A percentile compares a stretch with the other conserved stretches of the same genome.
phyloP scores from a whole-genome alignment of 768 basidiomycete genomes.

The Leccinum subgranulosum region DNA sequence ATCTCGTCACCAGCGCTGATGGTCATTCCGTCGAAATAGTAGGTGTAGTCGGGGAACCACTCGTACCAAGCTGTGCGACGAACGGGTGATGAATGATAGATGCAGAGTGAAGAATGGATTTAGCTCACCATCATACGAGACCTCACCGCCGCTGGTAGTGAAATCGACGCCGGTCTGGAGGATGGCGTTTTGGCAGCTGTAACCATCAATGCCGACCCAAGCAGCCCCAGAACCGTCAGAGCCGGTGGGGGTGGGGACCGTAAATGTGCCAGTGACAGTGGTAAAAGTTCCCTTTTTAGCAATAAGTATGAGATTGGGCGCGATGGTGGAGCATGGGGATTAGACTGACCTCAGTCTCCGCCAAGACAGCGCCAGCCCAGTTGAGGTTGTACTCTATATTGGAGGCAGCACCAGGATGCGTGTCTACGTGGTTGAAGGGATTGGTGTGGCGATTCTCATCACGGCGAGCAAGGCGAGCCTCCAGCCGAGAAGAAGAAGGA shows the following conservation, averaged over 20 bases:
- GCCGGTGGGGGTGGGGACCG: neutral
- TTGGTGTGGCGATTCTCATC: constrained; percentile 9
- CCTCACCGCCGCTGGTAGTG: neutral
- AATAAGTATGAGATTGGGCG: neutral
- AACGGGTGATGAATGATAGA: neutral
- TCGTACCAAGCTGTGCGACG: neutral
- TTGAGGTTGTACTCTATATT: constrained; percentile 15
- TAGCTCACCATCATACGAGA: neutral
- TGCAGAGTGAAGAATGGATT: neutral
- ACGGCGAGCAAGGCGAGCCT: constrained; percentile 14
- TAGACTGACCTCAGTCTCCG: too few relatives aligned
- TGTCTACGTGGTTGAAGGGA: neutral
- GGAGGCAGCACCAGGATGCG: neutral
- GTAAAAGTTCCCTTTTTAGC: neutral
- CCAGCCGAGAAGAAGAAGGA: constrained; percentile 10
- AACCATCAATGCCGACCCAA: neutral
- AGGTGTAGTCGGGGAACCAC: neutral
- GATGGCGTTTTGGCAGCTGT: neutral
- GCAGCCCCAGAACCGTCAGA: neutral
- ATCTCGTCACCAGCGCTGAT: neutral
- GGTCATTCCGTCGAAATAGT: neutral
- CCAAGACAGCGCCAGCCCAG: constrained; percentile 10
- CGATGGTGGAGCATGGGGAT: too few relatives aligned
- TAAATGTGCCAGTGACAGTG: neutral
- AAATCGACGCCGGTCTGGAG: neutral